phyloP scores from a whole-genome alignment of 2,329 filamentous ascomycete species.

The Myriosclerotinia curreyana region DNA sequence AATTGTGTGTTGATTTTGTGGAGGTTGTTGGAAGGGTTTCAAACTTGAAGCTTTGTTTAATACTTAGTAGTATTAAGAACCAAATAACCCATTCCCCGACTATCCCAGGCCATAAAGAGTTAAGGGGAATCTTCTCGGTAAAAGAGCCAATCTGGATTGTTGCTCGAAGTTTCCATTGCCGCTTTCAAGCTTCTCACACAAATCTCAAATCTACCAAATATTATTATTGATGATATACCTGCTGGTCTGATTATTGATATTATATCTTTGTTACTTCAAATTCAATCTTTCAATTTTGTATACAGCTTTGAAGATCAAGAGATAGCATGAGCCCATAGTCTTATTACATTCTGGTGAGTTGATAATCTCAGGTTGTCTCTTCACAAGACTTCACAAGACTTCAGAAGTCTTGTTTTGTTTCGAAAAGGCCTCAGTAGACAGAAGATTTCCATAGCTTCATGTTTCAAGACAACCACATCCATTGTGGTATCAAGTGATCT shows the following conservation, averaged over 20 bases:
- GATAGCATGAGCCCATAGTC: neutral
- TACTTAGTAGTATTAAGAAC: neutral
- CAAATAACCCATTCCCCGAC: neutral
- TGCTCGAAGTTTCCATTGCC: neutral
- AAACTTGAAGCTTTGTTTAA: neutral
- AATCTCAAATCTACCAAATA: neutral
- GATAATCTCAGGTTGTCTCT: neutral
- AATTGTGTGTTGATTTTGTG: too few relatives aligned
- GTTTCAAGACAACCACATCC: neutral
- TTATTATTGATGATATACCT: neutral
- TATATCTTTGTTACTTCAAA: neutral
- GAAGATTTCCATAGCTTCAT: too few relatives aligned
- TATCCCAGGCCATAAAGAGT: neutral
- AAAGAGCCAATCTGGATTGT: too few relatives aligned
- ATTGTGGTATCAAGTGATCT: neutral
- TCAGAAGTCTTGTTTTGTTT: too few relatives aligned
- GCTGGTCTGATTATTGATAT: accelerated
- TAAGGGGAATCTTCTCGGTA: neutral
- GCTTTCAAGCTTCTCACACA: neutral
- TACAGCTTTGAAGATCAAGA: neutral
- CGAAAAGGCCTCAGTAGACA: accelerated
- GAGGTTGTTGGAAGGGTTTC: neutral
- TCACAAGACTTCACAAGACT: neutral
- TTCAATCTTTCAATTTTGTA: neutral
- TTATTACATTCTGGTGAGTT: neutral